Evolutionary conservation across 169 alveolate species (phyloP).

Genomic region (Plasmodium ovale): DNA sequence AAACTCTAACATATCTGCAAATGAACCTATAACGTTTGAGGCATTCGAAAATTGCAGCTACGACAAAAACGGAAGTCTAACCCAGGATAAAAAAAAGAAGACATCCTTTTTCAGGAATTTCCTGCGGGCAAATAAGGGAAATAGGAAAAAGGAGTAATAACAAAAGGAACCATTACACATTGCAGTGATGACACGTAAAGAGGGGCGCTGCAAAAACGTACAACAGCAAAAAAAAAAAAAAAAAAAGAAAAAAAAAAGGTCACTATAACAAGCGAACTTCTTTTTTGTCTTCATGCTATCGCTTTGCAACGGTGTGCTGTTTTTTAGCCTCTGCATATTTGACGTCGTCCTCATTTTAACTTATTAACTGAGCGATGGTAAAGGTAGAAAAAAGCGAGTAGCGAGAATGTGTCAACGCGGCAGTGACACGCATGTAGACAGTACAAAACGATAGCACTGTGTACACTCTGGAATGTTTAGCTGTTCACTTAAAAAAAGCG

Average conservation of each 20-base stretch:
- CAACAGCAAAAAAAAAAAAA: neutral
- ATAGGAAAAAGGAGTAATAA: neutral
- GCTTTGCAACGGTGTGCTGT: too few species aligned
- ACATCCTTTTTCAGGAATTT: conserved; percentile 39
- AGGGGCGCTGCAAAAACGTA: neutral
- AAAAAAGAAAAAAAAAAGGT: too few species aligned
- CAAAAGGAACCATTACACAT: neutral
- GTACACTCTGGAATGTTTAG: neutral
- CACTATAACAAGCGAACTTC: too few species aligned
- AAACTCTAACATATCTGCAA: conserved; percentile 35
- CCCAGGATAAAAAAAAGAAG: conserved; percentile 14
- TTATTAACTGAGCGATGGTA: too few species aligned
- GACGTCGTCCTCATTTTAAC: too few species aligned
- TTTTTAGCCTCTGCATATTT: too few species aligned
- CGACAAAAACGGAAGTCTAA: neutral
- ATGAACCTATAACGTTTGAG: conserved; percentile 41
- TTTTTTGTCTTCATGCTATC: too few species aligned
- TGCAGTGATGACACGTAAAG: too few species aligned
- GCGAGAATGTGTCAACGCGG: too few species aligned
- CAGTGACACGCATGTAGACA: neutral
- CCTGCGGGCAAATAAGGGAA: conserved; percentile 1
- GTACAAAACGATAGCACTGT: neutral
- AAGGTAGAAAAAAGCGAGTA: too few species aligned
- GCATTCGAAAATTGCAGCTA: conserved; percentile 4
- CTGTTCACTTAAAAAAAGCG: neutral